Evolutionary conservation across 306 rosid species (phyloP).

Genomic region (Prinsepia uniflora): DNA sequence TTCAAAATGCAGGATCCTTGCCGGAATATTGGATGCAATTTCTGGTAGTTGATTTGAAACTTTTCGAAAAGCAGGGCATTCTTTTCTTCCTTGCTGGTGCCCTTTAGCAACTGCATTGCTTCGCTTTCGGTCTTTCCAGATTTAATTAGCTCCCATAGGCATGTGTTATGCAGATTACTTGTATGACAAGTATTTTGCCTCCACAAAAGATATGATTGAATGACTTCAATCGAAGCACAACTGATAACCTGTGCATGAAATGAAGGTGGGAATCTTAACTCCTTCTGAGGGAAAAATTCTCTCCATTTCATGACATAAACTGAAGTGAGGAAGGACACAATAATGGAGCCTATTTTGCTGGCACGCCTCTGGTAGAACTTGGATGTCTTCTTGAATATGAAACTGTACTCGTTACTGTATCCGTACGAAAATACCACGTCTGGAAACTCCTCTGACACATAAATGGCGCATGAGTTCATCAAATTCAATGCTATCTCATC

Average conservation of each 20-base stretch:
- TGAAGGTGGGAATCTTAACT: conserved; percentile 52
- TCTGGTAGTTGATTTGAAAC: conserved; percentile 59
- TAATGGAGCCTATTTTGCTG: conserved; percentile 66
- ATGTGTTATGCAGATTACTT: conserved; percentile 53
- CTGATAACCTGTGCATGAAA: conserved; percentile 50
- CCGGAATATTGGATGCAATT: conserved; percentile 48
- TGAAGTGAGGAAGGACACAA: conserved; percentile 69
- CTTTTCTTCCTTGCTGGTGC: conserved; percentile 46
- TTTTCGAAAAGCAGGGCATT: conserved; percentile 58
- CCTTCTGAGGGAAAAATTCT: conserved; percentile 49
- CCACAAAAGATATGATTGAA: conserved; percentile 37
- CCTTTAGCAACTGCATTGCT: conserved; percentile 50
- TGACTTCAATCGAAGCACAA: conserved; percentile 64
- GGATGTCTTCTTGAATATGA: conserved; percentile 68
- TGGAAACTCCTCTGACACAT: no score
- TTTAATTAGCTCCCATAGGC: conserved; percentile 64
- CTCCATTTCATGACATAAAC: conserved; percentile 56
- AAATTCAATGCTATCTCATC: no score
- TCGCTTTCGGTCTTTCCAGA: conserved; percentile 50
- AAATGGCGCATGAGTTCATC: no score
- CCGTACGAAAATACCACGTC: conserved; percentile 73
- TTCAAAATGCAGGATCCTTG: conserved; percentile 76
- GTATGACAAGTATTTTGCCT: conserved; percentile 53
- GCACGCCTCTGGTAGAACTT: conserved; percentile 70
- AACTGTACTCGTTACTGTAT: conserved; percentile 63